Conservation (phyloP, 176 grass and related monocot genomes). For the Triticum dicoccoides region DNA sequence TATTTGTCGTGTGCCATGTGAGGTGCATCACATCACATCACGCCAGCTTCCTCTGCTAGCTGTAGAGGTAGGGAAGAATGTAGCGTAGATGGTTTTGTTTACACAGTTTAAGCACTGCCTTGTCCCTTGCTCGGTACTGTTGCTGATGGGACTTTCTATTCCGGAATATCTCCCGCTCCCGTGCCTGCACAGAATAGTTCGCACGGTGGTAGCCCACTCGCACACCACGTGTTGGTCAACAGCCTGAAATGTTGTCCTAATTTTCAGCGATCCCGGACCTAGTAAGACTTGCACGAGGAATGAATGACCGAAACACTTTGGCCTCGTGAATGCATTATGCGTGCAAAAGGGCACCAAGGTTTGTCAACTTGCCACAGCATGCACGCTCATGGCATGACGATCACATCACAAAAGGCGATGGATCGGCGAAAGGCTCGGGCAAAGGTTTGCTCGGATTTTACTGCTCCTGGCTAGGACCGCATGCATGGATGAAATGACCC, state of each 20-base stretch:
- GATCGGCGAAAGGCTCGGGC: conserved; percentile 14
- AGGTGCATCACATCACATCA: neutral
- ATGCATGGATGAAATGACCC: neutral
- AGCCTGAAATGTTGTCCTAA: neutral
- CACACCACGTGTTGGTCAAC: neutral
- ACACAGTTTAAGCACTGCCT: neutral
- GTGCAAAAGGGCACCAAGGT: conserved; percentile 15
- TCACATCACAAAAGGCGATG: conserved; percentile 19
- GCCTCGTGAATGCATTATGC: neutral
- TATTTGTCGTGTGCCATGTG: neutral
- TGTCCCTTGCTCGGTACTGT: conserved; percentile 24
- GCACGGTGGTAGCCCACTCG: neutral
- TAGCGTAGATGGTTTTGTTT: conserved; percentile 2
- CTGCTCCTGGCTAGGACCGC: neutral
- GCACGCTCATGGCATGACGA: conserved; percentile 30
- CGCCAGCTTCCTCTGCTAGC: neutral
- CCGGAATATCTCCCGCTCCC: neutral
- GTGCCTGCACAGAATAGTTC: neutral
- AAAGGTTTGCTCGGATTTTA: neutral
- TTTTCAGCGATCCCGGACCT: too few species aligned
- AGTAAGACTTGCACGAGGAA: neutral
- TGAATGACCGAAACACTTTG: neutral
- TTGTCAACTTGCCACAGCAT: neutral
- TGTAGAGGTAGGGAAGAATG: neutral
- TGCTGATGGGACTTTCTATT: conserved; percentile 4